Evolutionary conservation across 2,329 filamentous ascomycete species (phyloP).

Genomic region (Pseudonectria buxi): DNA sequence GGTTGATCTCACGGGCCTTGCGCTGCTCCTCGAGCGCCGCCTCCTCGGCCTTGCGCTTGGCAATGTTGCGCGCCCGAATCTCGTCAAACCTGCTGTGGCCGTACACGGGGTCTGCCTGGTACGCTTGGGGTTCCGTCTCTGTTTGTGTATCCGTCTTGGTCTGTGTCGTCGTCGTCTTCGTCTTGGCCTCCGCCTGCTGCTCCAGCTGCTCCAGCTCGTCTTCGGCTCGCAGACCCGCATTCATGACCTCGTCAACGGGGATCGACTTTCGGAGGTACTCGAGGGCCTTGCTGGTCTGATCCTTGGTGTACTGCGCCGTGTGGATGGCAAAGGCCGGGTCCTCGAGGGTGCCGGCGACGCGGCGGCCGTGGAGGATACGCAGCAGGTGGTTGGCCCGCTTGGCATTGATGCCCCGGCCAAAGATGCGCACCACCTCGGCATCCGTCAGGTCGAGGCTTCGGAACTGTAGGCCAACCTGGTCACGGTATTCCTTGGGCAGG

Average conservation of each 20-base stretch:
- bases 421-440: slow-evolving; percentile 40
- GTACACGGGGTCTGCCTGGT: slow-evolving; percentile 45
- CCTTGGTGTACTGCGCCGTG: slow-evolving; percentile 36
- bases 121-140: slow-evolving; percentile 11
- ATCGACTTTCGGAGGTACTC: slow-evolving; percentile 48
- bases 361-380: slow-evolving; percentile 53
- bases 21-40: slow-evolving; percentile 36
- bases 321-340: slow-evolving; percentile 47
- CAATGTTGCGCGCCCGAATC: slow-evolving; percentile 48
- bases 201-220: slow-evolving; percentile 53
- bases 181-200: slow-evolving; percentile 23
- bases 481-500: slow-evolving; percentile 50
- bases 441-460: slow-evolving; percentile 41
- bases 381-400: slow-evolving; percentile 46
- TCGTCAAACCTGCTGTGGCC: slow-evolving; percentile 50
- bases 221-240: slow-evolving; percentile 55
- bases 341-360: slow-evolving; percentile 57
- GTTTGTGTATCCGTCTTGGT: slow-evolving; percentile 2
- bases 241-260: slow-evolving; percentile 53
- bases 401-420: slow-evolving; percentile 41
- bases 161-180: slow-evolving; percentile 18
- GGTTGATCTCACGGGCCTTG: slow-evolving; percentile 34
- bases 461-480: slow-evolving; percentile 49
- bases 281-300: slow-evolving; percentile 41
- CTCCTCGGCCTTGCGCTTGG: slow-evolving; percentile 42